Base-by-base conservation (phyloP, 371 early-diverging fungal species). In the Mucor lusitanicus region DNA sequence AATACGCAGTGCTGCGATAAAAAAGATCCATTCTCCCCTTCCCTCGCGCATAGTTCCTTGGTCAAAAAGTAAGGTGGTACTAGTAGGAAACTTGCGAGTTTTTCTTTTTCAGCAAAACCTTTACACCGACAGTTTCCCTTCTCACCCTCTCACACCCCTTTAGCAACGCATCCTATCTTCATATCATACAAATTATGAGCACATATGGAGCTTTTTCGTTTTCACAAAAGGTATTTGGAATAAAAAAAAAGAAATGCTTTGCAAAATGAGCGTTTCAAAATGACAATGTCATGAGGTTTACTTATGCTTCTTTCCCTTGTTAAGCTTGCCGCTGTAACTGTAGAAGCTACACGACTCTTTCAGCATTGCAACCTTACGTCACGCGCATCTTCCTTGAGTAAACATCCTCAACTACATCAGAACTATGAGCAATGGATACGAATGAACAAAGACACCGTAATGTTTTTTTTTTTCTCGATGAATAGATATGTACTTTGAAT, bases 311-410 rank as follows among this genome's bases (percentile, higher is more conserved):
- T 9, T 42, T 54, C 1, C 9, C 58, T 53, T 19, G 21, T 58
- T 9, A 63, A 73, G 74, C 64, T 73, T 40, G 63, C 54, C 30
- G 55, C 33, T 40, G 61, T 73, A 32, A 67, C 74, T 35, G 21
- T 60, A 46, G 67, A 70, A 73, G 67, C 74, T 58, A 60, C 61
- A 64, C 64, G 65, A 30, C 64, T 72, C 27, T 72, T 68, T 59
- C 68, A 72, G 35, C 68, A 67, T 50, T 67, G 64, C 7, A 64
- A 69, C 27, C 32, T 62, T 57, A 46, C 56, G 39, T 67, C 59
- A 55, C 67, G 64, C 48, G 60, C 57, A 12, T 13, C 44, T 55
- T 61, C 61, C 15, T 6, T 17, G 17, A 54, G 48, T 21, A 55
- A 40, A 15, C 62, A 54, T 62, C 25, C 62, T 37, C 50, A 13